phyloP scores from a whole-genome alignment of 75 land plant species.

The Larix kaempferi region DNA sequence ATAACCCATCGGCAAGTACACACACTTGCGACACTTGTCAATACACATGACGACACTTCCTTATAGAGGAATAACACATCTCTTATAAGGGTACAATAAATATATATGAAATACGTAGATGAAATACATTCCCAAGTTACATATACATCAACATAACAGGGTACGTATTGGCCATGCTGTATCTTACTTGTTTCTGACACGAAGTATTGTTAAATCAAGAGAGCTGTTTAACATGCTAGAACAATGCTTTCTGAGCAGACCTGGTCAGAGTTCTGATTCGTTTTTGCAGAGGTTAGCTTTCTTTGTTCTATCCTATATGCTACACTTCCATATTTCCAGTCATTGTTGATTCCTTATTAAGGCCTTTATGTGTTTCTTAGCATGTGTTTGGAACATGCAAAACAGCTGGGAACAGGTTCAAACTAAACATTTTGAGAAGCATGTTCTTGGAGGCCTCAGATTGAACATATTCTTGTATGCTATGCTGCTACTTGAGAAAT shows the following conservation, averaged over 20 bases:
- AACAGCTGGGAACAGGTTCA: constrained; percentile 15
- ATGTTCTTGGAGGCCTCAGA: constrained; percentile 30
- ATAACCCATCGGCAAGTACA: too few relatives aligned
- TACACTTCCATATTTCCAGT: too few relatives aligned
- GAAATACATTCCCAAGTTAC: too few relatives aligned
- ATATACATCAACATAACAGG: too few relatives aligned
- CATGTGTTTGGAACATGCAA: too few relatives aligned
- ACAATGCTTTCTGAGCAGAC: constrained; percentile 9
- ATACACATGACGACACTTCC: too few relatives aligned
- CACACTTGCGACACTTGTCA: too few relatives aligned
- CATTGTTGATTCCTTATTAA: too few relatives aligned
- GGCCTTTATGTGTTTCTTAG: too few relatives aligned
- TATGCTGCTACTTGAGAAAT: constrained; percentile 31
- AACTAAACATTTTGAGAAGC: constrained; percentile 29
- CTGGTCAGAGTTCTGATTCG: constrained; percentile 7
- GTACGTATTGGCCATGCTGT: constrained; percentile 23
- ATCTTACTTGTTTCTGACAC: constrained; percentile 38
- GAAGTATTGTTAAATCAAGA: constrained; percentile 30
- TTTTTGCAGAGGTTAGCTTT: constrained; percentile 30
- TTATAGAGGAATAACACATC: too few relatives aligned
- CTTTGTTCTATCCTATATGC: background rate
- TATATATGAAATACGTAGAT: too few relatives aligned
- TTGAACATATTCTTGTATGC: constrained; percentile 34
- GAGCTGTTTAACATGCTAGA: constrained; percentile 25
- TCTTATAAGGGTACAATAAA: too few relatives aligned